A percentile compares a stretch with the other conserved stretches of the same genome.
Evolutionary conservation across 1,284 basidiomycete genomes (phyloP).

Genomic region (Papiliotrema laurentii): DNA sequence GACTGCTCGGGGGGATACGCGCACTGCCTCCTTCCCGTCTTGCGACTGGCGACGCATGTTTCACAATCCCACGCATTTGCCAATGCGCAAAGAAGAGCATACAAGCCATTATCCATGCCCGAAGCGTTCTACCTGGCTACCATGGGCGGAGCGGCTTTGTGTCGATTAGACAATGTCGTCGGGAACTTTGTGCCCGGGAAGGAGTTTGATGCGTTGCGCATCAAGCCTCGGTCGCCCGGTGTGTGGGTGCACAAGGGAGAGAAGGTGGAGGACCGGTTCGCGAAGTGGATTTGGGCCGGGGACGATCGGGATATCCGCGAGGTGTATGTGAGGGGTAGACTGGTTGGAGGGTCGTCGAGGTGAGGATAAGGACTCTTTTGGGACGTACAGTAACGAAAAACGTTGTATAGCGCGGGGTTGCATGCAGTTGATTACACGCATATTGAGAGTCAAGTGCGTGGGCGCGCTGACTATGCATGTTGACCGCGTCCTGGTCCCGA

Average conservation of each 20-base stretch:
- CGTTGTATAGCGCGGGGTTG: too few relatives aligned
- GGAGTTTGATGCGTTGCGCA: conserved; percentile 83
- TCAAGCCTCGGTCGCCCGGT: conserved; percentile 59
- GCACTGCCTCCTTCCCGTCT: conserved; percentile 73
- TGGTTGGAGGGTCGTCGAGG: conserved; percentile 56
- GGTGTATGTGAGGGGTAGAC: conserved; percentile 78
- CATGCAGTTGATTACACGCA: too few relatives aligned
- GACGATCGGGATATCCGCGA: conserved; percentile 81
- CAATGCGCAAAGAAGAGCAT: conserved; percentile 36
- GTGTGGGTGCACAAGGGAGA: conserved; percentile 39
- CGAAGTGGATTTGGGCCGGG: conserved; percentile 57
- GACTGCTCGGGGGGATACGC: conserved; percentile 88
- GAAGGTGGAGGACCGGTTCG: conserved; percentile 31
- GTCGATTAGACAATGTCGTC: conserved; percentile 63
- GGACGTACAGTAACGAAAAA: too few relatives aligned
- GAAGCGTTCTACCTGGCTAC: conserved; percentile 88
- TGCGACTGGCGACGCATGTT: conserved; percentile 76
- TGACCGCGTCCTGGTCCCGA: too few relatives aligned
- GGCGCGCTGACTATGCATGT: too few relatives aligned
- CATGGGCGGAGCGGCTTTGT: conserved; percentile 82
- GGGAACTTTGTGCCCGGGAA: conserved; percentile 78
- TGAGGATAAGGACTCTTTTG: too few relatives aligned
- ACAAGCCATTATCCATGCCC: conserved; percentile 62
- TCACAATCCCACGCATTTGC: conserved; percentile 63
- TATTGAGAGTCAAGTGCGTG: too few relatives aligned